Evolutionary conservation across 108 stramenopile genomes (phyloP).

Genomic region (Schizochytrium sp.): DNA sequence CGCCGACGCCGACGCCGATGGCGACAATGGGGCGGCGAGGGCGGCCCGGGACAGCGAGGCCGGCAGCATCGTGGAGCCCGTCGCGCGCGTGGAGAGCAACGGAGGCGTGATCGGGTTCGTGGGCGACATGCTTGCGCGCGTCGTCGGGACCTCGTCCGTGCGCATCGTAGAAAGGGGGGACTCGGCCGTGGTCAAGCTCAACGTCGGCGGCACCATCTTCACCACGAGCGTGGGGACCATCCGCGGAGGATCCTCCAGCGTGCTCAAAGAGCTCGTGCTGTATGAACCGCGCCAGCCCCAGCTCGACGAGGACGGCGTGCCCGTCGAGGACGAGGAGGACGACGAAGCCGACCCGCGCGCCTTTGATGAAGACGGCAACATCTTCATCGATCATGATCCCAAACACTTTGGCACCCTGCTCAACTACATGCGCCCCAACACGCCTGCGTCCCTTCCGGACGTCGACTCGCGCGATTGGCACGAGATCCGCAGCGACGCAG

Average conservation of each 20-base stretch:
- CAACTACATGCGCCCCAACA: neutral
- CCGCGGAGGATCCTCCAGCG: neutral
- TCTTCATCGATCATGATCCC: conserved; percentile 10
- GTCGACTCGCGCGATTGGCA: neutral
- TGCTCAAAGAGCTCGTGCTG: neutral
- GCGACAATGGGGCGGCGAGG: neutral
- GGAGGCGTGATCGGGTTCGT: neutral
- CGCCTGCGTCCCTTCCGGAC: neutral
- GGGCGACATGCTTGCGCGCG: neutral
- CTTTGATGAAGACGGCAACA: neutral
- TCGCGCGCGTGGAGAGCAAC: neutral
- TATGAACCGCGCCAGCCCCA: neutral
- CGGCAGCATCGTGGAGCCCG: no score
- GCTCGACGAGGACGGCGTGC: neutral
- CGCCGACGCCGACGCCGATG: neutral
- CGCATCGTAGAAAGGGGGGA: neutral
- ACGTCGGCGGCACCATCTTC: neutral
- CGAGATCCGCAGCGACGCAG: neutral
- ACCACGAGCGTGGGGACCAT: neutral
- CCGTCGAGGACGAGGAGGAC: neutral
- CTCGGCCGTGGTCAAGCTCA: neutral
- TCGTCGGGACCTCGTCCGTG: neutral
- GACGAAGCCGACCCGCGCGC: neutral
- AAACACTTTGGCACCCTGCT: neutral
- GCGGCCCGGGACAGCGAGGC: neutral